Base-by-base conservation (phyloP, 495 filamentous ascomycete species). In the Talaromyces trachyspermus region DNA sequence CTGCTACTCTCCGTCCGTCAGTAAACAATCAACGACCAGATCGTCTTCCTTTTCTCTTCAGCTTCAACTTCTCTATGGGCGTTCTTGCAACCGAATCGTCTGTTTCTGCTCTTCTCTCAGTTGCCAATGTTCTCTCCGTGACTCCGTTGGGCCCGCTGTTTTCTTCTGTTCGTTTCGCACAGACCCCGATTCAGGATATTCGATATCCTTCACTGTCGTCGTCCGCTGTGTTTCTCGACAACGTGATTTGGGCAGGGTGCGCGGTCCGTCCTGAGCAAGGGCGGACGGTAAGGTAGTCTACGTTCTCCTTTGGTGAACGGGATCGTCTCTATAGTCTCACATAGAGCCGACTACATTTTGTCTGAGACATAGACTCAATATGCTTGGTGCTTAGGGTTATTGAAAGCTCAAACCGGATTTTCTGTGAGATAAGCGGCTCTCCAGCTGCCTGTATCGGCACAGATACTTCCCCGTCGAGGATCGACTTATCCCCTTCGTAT, bases 281-380 rank as follows among this genome's bases (percentile, higher is more conserved):
- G 68, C 74, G 74, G 74, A 77, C 74, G 74, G 68, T 76, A 77
- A 64, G n/a, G n/a, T n/a, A n/a, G n/a, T n/a, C n/a, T n/a, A n/a
- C n/a, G n/a, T n/a, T n/a, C n/a, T n/a, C n/a, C n/a, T n/a, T n/a
- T n/a, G n/a, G n/a, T n/a, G n/a, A n/a, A n/a, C n/a, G n/a, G n/a
- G n/a, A n/a, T n/a, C n/a, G n/a, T n/a, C n/a, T n/a, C n/a, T n/a
- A n/a, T n/a, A n/a, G n/a, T n/a, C n/a, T n/a, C n/a, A n/a, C n/a
- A n/a, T n/a, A n/a, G n/a, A n/a, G n/a, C n/a, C n/a, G n/a, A n/a
- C n/a, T n/a, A n/a, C n/a, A n/a, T n/a, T n/a, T 24, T 42, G 23
- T 11, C n/a, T 26, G 12, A 42, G 23, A 26, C 17, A 20, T 42
- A 26, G 23, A n/a, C 14, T 25, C 39, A 42, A 42, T 26, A 42